These are phyloP conservation scores for Trichophyton benhamiae DNA, from an alignment of 2,329 filamentous ascomycete genomes.

Conservation along the genomic window DNA sequence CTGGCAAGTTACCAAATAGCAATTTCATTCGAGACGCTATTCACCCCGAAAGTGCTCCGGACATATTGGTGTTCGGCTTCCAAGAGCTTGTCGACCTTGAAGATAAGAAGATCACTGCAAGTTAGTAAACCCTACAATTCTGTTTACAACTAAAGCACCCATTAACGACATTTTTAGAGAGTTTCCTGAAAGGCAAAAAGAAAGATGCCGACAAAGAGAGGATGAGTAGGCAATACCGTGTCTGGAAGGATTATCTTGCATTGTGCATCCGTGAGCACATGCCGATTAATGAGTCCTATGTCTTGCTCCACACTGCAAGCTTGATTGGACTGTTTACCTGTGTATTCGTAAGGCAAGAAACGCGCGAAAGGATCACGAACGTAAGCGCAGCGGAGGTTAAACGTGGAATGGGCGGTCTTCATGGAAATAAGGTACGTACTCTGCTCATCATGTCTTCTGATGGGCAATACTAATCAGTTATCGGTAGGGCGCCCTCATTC, in stretches of 20 bases:
- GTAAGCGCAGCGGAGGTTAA: conserved; percentile 77
- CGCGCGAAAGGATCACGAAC: conserved; percentile 64
- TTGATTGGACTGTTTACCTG: conserved; percentile 93
- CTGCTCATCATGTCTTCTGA: neutral
- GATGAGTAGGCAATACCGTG: conserved; percentile 94
- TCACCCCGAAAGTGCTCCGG: conserved; percentile 62
- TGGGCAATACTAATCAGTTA: conserved; percentile 1
- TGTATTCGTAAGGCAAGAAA: conserved; percentile 75
- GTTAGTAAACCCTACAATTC: conserved; percentile 33
- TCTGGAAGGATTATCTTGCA: conserved; percentile 85
- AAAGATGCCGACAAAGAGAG: conserved; percentile 68
- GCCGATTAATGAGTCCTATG: conserved; percentile 59
- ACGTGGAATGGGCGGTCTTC: conserved; percentile 84
- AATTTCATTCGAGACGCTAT: conserved; percentile 73
- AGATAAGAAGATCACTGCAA: conserved; percentile 95
- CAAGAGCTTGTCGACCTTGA: conserved; percentile 97
- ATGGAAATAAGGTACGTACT: conserved; percentile 67
- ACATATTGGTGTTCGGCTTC: conserved; percentile 91
- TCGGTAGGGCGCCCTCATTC: conserved; percentile 60
- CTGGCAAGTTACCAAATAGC: conserved; percentile 63
- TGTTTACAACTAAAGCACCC: neutral
- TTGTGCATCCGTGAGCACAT: conserved; percentile 73
- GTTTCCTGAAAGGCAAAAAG: conserved; percentile 62
- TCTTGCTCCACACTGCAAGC: conserved; percentile 74
- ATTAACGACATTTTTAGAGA: conserved; percentile 42